Evolutionary conservation across 306 rosid species (phyloP).

Genomic region (Cyclanthera cordifolia): DNA sequence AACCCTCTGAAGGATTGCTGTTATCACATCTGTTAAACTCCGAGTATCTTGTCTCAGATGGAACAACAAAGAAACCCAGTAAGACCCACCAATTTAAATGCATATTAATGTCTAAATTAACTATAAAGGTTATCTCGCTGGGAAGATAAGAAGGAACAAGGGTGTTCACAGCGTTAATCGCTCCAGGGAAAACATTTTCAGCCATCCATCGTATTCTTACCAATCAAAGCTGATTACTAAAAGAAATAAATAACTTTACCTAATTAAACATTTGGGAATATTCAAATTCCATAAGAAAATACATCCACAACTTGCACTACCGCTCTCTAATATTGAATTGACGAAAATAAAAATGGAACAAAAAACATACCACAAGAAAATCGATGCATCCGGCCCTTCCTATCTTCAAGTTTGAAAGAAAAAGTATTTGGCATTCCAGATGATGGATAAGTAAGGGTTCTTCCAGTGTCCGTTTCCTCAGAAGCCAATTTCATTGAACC

Average conservation of each 20-base stretch:
- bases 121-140: neutral
- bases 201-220: neutral
- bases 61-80: conserved; percentile 22
- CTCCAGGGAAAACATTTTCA: neutral
- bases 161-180: neutral
- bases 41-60: conserved; percentile 48
- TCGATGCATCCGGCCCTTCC: conserved; percentile 17
- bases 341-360: conserved; percentile 8
- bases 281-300: neutral
- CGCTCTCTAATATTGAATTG: neutral
- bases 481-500: conserved; percentile 58
- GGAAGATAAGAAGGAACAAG: neutral
- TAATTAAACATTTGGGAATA: neutral
- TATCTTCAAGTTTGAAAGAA: conserved; percentile 13
- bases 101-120: neutral
- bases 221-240: neutral
- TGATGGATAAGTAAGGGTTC: conserved; percentile 27
- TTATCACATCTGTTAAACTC: conserved; percentile 62
- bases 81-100: conserved; percentile 1
- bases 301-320: neutral
- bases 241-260: too few species aligned
- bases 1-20: conserved; percentile 66
- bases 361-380: conserved; percentile 13
- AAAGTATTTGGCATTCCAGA: conserved; percentile 18
- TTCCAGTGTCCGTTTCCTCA: conserved; percentile 61